Evolutionary conservation across 2,329 filamentous ascomycete genomes (phyloP).

Genomic region (Cyphellophora europaea): DNA sequence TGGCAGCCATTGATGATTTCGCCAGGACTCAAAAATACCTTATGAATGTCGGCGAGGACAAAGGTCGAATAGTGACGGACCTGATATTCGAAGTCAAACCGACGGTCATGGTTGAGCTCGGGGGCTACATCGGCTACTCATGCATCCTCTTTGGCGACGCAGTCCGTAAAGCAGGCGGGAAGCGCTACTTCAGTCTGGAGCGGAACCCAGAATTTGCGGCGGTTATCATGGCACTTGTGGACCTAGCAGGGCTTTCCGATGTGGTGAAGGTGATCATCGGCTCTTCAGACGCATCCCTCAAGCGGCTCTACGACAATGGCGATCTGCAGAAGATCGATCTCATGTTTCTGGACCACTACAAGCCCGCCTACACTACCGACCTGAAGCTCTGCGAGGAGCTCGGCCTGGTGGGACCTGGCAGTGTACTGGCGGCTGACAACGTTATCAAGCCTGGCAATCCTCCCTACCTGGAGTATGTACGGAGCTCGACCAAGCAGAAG

Average conservation of each 20-base stretch:
- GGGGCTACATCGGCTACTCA: conserved; percentile 75
- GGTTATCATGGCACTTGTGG: conserved; percentile 58
- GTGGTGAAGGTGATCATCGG: conserved; percentile 64
- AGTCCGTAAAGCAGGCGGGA: conserved; percentile 53
- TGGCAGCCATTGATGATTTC: conserved; percentile 64
- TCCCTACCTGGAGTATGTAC: conserved; percentile 34
- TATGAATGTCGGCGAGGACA: conserved; percentile 71
- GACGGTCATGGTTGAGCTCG: conserved; percentile 64
- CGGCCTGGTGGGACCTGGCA: conserved; percentile 51
- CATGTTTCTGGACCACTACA: conserved; percentile 73
- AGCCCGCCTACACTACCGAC: conserved; percentile 65
- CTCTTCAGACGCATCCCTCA: conserved; percentile 56
- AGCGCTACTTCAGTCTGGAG: conserved; percentile 63
- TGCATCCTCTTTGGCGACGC: conserved; percentile 65
- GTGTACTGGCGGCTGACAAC: conserved; percentile 27
- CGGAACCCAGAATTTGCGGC: conserved; percentile 64
- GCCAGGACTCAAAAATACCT: conserved; percentile 57
- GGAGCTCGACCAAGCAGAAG: conserved; percentile 54
- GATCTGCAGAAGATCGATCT: conserved; percentile 54
- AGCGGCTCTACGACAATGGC: conserved; percentile 47
- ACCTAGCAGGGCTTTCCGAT: conserved; percentile 63
- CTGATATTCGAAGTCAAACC: conserved; percentile 61
- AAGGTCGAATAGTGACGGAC: conserved; percentile 61
- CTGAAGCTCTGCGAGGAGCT: conserved; percentile 69
- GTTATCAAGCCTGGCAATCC: conserved; percentile 30